Base-by-base conservation (phyloP, 352 stramenopile genomes). In the Phytophthora aleatoria region DNA sequence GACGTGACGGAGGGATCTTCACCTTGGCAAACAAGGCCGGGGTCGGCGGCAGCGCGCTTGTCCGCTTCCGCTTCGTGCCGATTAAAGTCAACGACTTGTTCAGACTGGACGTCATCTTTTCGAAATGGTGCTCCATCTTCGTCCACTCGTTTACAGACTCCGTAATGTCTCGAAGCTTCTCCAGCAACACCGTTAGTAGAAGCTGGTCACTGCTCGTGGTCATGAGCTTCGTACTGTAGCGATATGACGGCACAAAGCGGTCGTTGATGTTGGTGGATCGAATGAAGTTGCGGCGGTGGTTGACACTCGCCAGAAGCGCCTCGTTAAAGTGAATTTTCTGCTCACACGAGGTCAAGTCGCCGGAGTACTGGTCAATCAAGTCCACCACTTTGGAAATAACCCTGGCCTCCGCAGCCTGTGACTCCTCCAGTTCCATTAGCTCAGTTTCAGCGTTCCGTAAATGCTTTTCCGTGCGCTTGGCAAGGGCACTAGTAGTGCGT, bases 121-220 rank as follows among this genome's bases (percentile, higher is more conserved):
- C 69, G 39, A 87, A 93, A 64, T 93, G 84, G 1, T 33, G 54
- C 56, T 90, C 80, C 80, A 91, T 93, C 56, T 82, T 85, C 27
- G 76, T 69, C 84, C 84, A 93, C 50, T 93, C 82, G 35, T 91
- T 91, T 24, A 93, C 66, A 3, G 74, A 81, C 1, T 67, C 60
- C 7, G 80, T 78, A 10, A 90, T 77, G 16, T 77, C 75, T 12
- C 73, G 77, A 4, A 93, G 69, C 55, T 91, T 91, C 55, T 93
- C 80, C 12, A 90, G 54, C 54, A 93, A 61, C 20, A 93, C 79
- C 0, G 84, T 93, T n/a, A 86, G 54, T 28, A 93, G 64, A 3
- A 93, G 64, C 50, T 91, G 82, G 58, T 93, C 82, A 59, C 79
- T 87, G 56, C 82, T 91, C 2, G 59, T 74, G 27, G 77, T 77